Base-by-base conservation (phyloP, 192 early-diverging fungal genomes). In the Linderina pennispora region DNA sequence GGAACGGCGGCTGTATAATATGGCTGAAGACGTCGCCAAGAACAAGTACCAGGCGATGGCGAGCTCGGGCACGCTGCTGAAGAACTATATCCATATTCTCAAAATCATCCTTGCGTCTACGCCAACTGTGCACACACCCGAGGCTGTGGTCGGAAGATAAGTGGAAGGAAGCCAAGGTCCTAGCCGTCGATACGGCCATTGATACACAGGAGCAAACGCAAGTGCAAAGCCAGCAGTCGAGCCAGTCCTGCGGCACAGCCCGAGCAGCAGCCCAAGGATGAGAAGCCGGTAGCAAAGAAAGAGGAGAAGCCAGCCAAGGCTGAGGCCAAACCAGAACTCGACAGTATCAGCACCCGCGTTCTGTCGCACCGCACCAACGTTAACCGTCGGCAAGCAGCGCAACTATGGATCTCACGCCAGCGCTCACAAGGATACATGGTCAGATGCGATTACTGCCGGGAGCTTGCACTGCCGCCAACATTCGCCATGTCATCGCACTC, bases 61-160 rank as follows among this genome's bases (percentile, higher is more conserved):
- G 50, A 56, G 53, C 19, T 64, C 70, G 7, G 88, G 86, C 10
- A 81, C 71, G n/a, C 50, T 80, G 23, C 61, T 86, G 32, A 57
- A 68, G 38, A 80, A 87, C 40, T 89, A 89, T 56, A 82, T 82
- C 25, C 63, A 70, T 26, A 82, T 89, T 32, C 50, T 73, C 11
- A 49, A 59, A 48, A 62, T 75, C 23, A 64, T 73, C 32, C 48
- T n/a, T 66, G 39, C 70, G 81, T 5, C 61, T 89, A 53, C 77
- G 86, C 10, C 84, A 86, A 62, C 74, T 80, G 9, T 85, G 82
- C 39, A 80, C 79, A 25, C 86, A 89, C 42, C 84, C 86, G 13
- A 40, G 44, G 14, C 39, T 72, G 44, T 72, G 68, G 68, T 63
- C 60, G 1, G 53, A 59, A 17, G 58, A 64, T 31, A 72, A 64